Percentiles rank a stretch among this genome's conserved stretches.
Conservation (phyloP, 164 flowering plant genomes). For the Berberis vulgaris region DNA sequence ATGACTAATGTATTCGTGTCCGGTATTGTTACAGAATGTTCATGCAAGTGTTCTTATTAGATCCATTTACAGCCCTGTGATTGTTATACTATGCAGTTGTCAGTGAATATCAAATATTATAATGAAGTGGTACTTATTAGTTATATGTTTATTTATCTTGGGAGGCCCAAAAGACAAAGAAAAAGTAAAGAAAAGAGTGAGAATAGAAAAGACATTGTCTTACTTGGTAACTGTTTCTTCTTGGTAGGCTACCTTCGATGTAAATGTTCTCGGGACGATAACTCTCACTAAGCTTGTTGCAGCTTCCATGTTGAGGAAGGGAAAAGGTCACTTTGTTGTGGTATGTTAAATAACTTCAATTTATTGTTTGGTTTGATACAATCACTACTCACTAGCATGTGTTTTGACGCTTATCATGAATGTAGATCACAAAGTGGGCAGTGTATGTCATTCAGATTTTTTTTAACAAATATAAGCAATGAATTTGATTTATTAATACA, state of each 20-base stretch:
- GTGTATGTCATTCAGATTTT: too few relatives aligned
- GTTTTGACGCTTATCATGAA: background rate
- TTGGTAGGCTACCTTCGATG: conserved; percentile 57
- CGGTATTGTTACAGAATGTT: too few relatives aligned
- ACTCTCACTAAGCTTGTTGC: conserved; percentile 69
- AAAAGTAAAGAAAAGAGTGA: background rate
- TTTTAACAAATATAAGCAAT: too few relatives aligned
- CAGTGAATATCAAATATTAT: too few relatives aligned
- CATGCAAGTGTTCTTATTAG: too few relatives aligned
- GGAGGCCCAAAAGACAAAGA: background rate
- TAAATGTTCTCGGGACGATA: conserved; percentile 85
- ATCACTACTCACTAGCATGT: background rate
- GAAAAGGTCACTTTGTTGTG: conserved; percentile 94
- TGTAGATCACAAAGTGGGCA: too few relatives aligned
- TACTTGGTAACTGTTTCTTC: background rate
- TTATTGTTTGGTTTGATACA: background rate
- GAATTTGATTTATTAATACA: too few relatives aligned
- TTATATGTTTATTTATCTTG: too few relatives aligned
- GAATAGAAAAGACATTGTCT: too few relatives aligned
- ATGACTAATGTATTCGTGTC: background rate
- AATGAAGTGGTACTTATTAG: background rate
- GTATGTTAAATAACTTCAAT: conserved; percentile 32
- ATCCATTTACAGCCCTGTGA: too few relatives aligned
- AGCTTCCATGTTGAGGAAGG: conserved; percentile 76
- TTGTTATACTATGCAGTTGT: too few relatives aligned